Evolutionary conservation across 805 yeast genomes (phyloP).

Genomic region (Wickerhamomyces mucosus): DNA sequence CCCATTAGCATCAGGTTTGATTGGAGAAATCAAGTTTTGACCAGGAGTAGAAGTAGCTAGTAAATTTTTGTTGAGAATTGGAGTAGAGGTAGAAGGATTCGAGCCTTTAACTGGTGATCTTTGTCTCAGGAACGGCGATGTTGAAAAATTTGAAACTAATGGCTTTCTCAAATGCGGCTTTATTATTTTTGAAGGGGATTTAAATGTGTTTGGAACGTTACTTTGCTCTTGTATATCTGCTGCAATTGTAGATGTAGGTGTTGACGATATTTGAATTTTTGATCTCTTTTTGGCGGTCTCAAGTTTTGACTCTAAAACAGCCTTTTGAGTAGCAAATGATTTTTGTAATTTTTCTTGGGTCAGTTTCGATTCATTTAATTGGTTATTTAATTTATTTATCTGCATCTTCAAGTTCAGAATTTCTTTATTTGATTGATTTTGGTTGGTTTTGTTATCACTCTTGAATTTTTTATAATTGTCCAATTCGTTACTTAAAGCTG

Average conservation of each 20-base stretch:
- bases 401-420: constrained; percentile 26
- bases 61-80: constrained; percentile 4
- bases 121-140: constrained; percentile 15
- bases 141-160: constrained; percentile 10
- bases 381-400: constrained; percentile 23
- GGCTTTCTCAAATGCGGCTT: constrained; percentile 8
- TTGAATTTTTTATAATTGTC: no score
- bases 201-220: constrained; percentile 8
- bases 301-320: constrained; percentile 25
- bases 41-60: constrained; percentile 22
- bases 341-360: constrained; percentile 23
- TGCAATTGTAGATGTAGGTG: constrained; percentile 5
- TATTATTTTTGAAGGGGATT: constrained; percentile 5
- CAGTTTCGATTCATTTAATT: constrained; percentile 20
- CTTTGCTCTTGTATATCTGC: constrained; percentile 1
- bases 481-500: no score
- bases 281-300: constrained; percentile 24
- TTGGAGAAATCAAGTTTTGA: constrained; percentile 10
- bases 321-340: constrained; percentile 24
- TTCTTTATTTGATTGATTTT: constrained; percentile 18
- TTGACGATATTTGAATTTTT: constrained; percentile 16
- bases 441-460: no score
- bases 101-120: constrained; percentile 6
- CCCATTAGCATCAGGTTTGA: no score
- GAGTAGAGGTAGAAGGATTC: constrained; percentile 11